phyloP scores from a whole-genome alignment of 2,329 filamentous ascomycete species.

The Xylariales sp. region DNA sequence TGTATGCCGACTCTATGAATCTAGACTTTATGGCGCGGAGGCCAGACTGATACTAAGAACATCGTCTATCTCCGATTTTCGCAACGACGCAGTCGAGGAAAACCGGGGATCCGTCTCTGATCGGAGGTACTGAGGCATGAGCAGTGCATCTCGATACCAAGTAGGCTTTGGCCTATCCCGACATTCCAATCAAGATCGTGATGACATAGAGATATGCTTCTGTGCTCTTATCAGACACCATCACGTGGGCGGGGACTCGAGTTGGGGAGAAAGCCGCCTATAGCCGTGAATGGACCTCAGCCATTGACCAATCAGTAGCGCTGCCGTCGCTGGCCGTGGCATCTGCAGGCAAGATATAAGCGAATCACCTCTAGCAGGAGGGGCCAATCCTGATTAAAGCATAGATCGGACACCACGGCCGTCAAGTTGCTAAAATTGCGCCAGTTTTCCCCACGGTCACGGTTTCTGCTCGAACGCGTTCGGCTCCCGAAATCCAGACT shows the following conservation, averaged over 20 bases:
- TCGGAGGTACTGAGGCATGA: too few species aligned
- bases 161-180: constrained; percentile 12
- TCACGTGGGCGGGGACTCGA: constrained; percentile 26
- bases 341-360: background rate
- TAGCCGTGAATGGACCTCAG: constrained; percentile 21
- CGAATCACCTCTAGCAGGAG: background rate
- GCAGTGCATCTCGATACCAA: background rate
- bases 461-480: background rate
- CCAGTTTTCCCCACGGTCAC: constrained; percentile 1
- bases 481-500: constrained; percentile 3
- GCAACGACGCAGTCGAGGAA: background rate
- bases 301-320: constrained; percentile 25
- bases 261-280: constrained; percentile 21
- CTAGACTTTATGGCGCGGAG: constrained; percentile 1
- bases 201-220: constrained; percentile 20
- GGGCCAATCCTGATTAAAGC: constrained; percentile 2
- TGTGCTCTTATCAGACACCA: constrained; percentile 21
- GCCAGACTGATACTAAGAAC: background rate
- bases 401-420: background rate
- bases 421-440: background rate
- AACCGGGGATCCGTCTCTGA: constrained; percentile 1
- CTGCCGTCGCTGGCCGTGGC: constrained; percentile 13
- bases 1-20: constrained; percentile 5
- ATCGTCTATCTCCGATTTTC: constrained; percentile 5
- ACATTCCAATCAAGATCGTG: constrained; percentile 21